Evolutionary conservation across 495 filamentous ascomycete genomes (phyloP), one percentile per base, ranked within the genome.

Genomic region (Ramalina peruviana): DNA sequence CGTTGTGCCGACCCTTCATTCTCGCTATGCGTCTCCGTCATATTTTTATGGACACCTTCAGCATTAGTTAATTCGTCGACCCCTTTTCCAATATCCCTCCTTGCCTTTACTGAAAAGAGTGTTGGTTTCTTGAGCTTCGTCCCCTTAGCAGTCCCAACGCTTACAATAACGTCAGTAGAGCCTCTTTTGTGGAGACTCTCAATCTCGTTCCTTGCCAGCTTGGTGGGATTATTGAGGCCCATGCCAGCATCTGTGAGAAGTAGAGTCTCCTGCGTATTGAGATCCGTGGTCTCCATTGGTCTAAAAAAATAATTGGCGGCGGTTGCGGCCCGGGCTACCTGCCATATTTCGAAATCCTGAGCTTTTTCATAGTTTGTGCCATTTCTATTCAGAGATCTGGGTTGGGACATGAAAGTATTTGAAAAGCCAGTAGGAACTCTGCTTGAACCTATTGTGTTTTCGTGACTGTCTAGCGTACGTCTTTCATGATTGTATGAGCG

Each of bases 291-390:
- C n/a, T n/a, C n/a, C n/a, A n/a, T n/a, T n/a, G n/a, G n/a, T n/a
- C n/a, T n/a, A n/a, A n/a, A n/a, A n/a, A n/a, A n/a, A n/a, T n/a
- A n/a, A 10, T 21, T 11, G 19, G 54, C 56, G 33, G 56, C 56
- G 0, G 56, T 57, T n/a, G 56, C 43, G 27, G 56, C 56, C 37
- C 56, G 53, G 47, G 56, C 56, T 15, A 58, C 56, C 42, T 58
- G 13, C 56, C 56, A 58, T 15, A 58, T 26, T 33, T 52, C 38
- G 33, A 47, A 41, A 25, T 27, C 17, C 38, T 49, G 36, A 45
- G 56, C 49, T 39, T 20, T 38, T 16, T 36, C 49, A 40, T 53
- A 52, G 21, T 52, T 55, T 4, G 20, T 46, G 11, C 4, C 23
- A 4, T 2, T 25, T 3, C 23, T 4, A 25, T 2, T 25, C 4